Conservation (phyloP, 1,284 basidiomycete species). For the Leccinum subfulvum region DNA sequence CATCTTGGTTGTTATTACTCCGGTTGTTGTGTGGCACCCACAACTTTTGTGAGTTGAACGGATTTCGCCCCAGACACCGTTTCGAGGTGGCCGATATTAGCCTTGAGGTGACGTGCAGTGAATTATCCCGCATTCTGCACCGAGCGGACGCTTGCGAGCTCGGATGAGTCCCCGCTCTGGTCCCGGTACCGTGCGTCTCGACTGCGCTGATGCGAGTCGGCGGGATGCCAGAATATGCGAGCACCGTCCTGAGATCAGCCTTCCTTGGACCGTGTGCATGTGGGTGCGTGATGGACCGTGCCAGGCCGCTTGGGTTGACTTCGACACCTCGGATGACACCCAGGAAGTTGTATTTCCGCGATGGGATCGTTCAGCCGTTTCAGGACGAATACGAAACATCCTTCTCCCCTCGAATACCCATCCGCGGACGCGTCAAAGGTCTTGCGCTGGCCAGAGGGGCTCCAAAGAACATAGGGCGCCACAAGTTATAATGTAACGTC, state of each 20-base stretch:
- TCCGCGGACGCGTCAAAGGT: slow-evolving; percentile 70
- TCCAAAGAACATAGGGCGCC: slow-evolving; percentile 63
- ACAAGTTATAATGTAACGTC: not conserved
- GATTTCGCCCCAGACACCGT: slow-evolving; percentile 68
- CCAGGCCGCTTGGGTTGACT: slow-evolving; percentile 63
- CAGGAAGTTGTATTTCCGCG: slow-evolving; percentile 60
- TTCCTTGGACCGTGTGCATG: slow-evolving; percentile 58
- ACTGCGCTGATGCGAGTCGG: slow-evolving; percentile 54
- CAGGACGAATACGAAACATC: slow-evolving; percentile 68
- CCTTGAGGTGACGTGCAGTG: slow-evolving; percentile 67
- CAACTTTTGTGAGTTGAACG: slow-evolving; percentile 38
- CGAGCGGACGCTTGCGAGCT: slow-evolving; percentile 60
- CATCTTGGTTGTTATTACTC: not conserved
- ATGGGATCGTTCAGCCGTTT: slow-evolving; percentile 67
- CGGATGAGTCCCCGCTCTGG: slow-evolving; percentile 65
- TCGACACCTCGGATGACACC: slow-evolving; percentile 69
- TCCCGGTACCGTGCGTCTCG: slow-evolving; percentile 75
- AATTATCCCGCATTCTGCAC: slow-evolving; percentile 46
- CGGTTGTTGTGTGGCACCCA: slow-evolving; percentile 53
- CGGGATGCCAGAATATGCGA: slow-evolving; percentile 46
- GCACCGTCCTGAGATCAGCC: slow-evolving; percentile 44
- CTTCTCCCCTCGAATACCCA: slow-evolving; percentile 72
- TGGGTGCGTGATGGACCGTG: slow-evolving; percentile 63
- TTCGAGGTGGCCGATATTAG: slow-evolving; percentile 71
- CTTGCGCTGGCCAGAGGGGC: slow-evolving; percentile 65